phyloP scores from a whole-genome alignment of 2,329 filamentous ascomycete genomes.

The Neurospora sp. region DNA sequence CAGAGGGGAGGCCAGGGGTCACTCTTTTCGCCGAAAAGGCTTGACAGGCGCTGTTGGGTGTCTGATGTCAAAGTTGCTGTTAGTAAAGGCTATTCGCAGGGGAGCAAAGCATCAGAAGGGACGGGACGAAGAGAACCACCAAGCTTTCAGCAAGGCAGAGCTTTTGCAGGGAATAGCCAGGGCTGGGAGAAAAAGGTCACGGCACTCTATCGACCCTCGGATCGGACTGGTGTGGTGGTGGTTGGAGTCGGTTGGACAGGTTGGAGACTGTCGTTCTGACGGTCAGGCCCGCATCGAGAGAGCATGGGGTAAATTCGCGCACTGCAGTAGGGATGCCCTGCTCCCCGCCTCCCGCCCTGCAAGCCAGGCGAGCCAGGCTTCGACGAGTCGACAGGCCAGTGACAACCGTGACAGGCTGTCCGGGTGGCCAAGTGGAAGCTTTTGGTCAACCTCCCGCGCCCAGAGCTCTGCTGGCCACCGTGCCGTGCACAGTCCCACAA shows the following conservation, averaged over 20 bases:
- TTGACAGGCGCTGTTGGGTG: neutral
- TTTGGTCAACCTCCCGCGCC: neutral
- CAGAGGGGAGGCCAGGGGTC: neutral
- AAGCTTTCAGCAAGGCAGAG: neutral
- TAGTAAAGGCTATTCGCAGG: neutral
- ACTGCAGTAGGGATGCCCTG: neutral
- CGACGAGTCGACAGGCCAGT: neutral
- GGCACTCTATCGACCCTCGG: neutral
- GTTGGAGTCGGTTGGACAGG: neutral
- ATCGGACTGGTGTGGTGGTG: neutral
- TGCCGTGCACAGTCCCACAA: neutral
- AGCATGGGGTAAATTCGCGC: neutral
- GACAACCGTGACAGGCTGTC: neutral
- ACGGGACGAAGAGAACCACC: neutral
- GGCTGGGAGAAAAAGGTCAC: neutral
- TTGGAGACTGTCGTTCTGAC: neutral
- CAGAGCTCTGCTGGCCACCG: neutral
- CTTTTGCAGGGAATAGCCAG: neutral
- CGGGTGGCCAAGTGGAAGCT: neutral
- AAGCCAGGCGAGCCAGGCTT: neutral
- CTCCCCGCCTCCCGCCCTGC: neutral
- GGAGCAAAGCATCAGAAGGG: neutral
- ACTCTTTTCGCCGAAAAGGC: neutral
- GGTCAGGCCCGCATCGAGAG: neutral
- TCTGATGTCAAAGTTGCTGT: neutral